A percentile compares a stretch with the other conserved stretches of the same genome.
Conservation (phyloP, 768 basidiomycete genomes). For the Boletus huronensis region DNA sequence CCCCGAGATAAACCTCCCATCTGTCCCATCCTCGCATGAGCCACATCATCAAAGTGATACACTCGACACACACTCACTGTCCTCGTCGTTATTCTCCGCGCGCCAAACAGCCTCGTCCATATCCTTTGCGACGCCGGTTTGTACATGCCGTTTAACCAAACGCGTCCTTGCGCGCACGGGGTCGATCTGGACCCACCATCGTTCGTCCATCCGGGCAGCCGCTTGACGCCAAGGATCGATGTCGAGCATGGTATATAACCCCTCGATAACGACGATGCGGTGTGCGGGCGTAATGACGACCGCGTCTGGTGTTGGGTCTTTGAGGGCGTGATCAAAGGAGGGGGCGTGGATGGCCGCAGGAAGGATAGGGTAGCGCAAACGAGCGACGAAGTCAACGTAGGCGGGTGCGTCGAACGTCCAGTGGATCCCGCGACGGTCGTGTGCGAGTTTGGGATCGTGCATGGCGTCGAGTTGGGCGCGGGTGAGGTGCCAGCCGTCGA, state of each 20-base stretch:
- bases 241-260: slow-evolving; percentile 81
- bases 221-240: slow-evolving; percentile 70
- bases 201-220: slow-evolving; percentile 64
- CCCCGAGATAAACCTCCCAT: slow-evolving; percentile 41
- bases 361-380: slow-evolving; percentile 40
- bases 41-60: background rate
- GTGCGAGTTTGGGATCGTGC: slow-evolving; percentile 72
- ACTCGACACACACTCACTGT: slow-evolving; percentile 46
- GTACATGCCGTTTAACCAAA: slow-evolving; percentile 70
- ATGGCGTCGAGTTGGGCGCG: slow-evolving; percentile 73
- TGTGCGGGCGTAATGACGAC: slow-evolving; percentile 58
- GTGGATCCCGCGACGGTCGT: slow-evolving; percentile 77
- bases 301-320: slow-evolving; percentile 72
- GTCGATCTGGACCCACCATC: slow-evolving; percentile 70
- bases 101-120: slow-evolving; percentile 63
- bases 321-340: slow-evolving; percentile 82
- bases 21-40: slow-evolving; percentile 23
- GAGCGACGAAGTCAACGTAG: slow-evolving; percentile 65
- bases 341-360: slow-evolving; percentile 56
- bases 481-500: slow-evolving; percentile 93
- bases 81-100: slow-evolving; percentile 74
- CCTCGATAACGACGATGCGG: slow-evolving; percentile 83
- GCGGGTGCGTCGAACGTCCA: slow-evolving; percentile 86
- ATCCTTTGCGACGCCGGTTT: slow-evolving; percentile 68
- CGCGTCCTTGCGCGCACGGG: slow-evolving; percentile 52